These are phyloP conservation scores for Tagetes erecta DNA, from an alignment of 129 eudicot species.

Conservation along the genomic window DNA sequence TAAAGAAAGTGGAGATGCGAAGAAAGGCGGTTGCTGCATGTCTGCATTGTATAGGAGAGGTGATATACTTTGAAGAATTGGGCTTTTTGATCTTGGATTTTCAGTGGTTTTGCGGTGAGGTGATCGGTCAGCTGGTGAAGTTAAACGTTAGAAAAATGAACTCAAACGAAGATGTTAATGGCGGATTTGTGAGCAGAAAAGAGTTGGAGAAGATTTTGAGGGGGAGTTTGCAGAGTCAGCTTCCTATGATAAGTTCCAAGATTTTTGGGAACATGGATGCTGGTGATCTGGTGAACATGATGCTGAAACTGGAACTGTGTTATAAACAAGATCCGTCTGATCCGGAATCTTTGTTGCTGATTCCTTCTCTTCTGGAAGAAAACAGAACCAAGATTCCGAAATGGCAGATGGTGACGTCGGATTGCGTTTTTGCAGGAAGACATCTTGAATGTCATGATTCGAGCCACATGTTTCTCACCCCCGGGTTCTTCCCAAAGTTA, in stretches of 20 bases:
- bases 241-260: conserved; percentile 73
- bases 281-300: conserved; percentile 78
- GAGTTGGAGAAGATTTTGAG: conserved; percentile 74
- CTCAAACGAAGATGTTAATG: conserved; percentile 31
- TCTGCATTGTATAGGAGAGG: conserved; percentile 87
- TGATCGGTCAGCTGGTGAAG: conserved; percentile 56
- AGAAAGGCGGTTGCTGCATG: conserved; percentile 69
- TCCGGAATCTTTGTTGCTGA: conserved; percentile 60
- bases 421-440: conserved; percentile 69
- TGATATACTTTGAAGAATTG: conserved; percentile 79
- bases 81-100: conserved; percentile 73
- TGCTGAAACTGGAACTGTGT: conserved; percentile 82
- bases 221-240: conserved; percentile 71
- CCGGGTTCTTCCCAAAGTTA: conserved; percentile 78
- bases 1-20: conserved; percentile 69
- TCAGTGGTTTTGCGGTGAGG: conserved; percentile 91
- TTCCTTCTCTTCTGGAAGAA: conserved; percentile 84
- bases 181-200: conserved; percentile 62
- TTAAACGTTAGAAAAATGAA: conserved; percentile 45
- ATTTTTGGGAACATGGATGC: conserved; percentile 71
- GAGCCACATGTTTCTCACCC: conserved; percentile 77
- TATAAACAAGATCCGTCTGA: conserved; percentile 74
- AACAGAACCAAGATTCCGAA: conserved; percentile 62
- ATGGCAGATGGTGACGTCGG: conserved; percentile 62
- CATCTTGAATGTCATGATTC: conserved; percentile 90